Evolutionary conservation across 1,139 yeast genomes (phyloP).

Genomic region (Lodderomyces parapsilosis): DNA sequence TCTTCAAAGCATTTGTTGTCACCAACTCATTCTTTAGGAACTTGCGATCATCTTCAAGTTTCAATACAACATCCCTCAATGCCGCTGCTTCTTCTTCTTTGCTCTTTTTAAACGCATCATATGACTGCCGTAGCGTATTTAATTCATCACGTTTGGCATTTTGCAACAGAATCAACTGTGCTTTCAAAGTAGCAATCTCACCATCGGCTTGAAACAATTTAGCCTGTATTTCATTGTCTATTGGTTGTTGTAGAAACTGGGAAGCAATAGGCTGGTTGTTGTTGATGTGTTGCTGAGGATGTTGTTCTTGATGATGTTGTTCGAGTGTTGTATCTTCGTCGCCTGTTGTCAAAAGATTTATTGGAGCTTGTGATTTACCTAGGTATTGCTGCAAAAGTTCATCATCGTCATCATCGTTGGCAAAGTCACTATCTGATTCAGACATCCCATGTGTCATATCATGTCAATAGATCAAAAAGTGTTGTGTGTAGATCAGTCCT

Average conservation of each 20-base stretch:
- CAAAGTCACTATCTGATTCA: constrained; percentile 22
- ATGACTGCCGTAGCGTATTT: constrained; percentile 37
- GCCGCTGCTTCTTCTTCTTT: constrained; percentile 42
- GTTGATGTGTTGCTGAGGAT: constrained; percentile 9
- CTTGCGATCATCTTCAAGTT: constrained; percentile 68
- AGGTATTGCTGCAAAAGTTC: constrained; percentile 23
- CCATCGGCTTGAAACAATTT: constrained; percentile 60
- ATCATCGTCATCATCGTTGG: constrained; percentile 42
- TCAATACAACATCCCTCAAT: constrained; percentile 47
- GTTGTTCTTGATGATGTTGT: constrained; percentile 1
- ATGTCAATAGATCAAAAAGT: neutral
- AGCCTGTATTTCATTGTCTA: constrained; percentile 18
- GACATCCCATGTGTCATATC: constrained; percentile 7
- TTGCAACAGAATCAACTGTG: constrained; percentile 55
- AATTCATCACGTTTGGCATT: constrained; percentile 44
- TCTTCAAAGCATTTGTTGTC: constrained; percentile 17
- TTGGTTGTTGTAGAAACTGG: constrained; percentile 8
- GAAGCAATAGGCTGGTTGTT: constrained; percentile 3
- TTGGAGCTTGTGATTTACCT: constrained; percentile 8
- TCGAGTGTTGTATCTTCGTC: neutral
- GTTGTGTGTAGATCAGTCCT: neutral
- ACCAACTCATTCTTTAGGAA: constrained; percentile 51
- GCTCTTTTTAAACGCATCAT: constrained; percentile 26
- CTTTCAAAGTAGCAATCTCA: constrained; percentile 72
- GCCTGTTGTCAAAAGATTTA: constrained; percentile 4